Base-by-base conservation (phyloP, 352 stramenopile species). In the Globisporangium apiculatum region DNA sequence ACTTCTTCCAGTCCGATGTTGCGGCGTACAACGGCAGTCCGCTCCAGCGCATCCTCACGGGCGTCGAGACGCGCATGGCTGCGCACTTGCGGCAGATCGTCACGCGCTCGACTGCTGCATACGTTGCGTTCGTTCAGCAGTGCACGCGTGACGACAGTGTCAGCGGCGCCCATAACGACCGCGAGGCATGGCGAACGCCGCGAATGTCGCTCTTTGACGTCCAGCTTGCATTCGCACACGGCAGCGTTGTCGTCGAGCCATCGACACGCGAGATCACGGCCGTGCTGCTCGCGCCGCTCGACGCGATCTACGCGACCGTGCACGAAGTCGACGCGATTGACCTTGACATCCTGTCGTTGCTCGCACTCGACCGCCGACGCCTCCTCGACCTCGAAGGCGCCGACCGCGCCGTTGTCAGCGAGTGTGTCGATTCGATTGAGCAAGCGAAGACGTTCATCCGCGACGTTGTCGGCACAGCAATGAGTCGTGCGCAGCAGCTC, bases 1-100 rank as follows among this genome's bases (percentile, higher is more conserved):
- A 98, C 55, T 93, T 97, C 60, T 97, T 97, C 61, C 75, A 96
- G 24, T 94, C 87, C 0, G 87, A 97, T 54, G 51, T 63, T 2
- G 55, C 62, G 2, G 64, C 67, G 2, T 98, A 94, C 58, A 43
- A 63, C 5, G 31, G 41, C 7, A 83, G 77, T 46, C 68, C 65
- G 10, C 71, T 98, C 6, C 72, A 82, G 40, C 68, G 86, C 48
- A 75, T 97, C 41, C 69, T 98, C 53, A 92, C 76, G 11, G 73
- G 87, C 11, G 72, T 97, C 42, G 83, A 97, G 48, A 58, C 95
- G 6, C 87, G 91, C 54, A 90, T 97, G 74, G 75, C 69, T 0
- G 75, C 82, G 53, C 92, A 97, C 47, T 62, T 97, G 35, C 77
- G 91, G 7, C 67, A 72, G 18, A 73, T 94, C 18, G 71, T 97